phyloP scores from a whole-genome alignment of 2,329 filamentous ascomycete genomes.

The Sporothrix brunneoviolacea region DNA sequence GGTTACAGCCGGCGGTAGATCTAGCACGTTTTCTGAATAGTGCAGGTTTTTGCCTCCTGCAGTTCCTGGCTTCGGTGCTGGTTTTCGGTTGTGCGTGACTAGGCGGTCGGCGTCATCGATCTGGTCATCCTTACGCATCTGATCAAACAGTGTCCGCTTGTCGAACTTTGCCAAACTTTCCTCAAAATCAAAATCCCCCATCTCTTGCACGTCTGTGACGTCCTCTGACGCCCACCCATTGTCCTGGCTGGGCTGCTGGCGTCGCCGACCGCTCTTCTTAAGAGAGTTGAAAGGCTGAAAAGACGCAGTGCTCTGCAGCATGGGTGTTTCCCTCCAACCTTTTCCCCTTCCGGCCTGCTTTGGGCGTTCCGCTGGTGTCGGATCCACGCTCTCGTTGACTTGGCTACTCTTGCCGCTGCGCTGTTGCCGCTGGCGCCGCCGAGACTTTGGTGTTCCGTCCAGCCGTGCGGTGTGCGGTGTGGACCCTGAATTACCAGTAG shows the following conservation, averaged over 20 bases:
- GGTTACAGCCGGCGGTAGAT: constrained; percentile 41
- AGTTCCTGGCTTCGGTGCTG: constrained; percentile 58
- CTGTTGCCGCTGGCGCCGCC: constrained; percentile 26
- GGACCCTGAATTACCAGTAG: too few relatives aligned
- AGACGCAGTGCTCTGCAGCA: constrained; percentile 52
- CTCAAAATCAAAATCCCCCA: constrained; percentile 92
- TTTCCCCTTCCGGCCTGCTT: constrained; percentile 35
- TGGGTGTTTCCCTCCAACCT: constrained; percentile 55
- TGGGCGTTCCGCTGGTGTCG: constrained; percentile 16
- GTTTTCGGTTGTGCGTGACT: constrained; percentile 75
- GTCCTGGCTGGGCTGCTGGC: constrained; percentile 35
- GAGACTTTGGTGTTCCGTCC: not conserved
- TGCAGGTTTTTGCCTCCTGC: constrained; percentile 84
- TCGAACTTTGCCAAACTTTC: constrained; percentile 89
- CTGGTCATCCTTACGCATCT: constrained; percentile 82
- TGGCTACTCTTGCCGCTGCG: constrained; percentile 21
- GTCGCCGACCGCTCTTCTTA: constrained; percentile 48
- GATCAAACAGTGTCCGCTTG: constrained; percentile 83
- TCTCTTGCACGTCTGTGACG: constrained; percentile 86
- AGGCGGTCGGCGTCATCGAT: constrained; percentile 87
- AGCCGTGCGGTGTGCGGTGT: not conserved
- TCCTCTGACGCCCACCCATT: constrained; percentile 96
- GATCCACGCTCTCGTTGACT: constrained; percentile 23
- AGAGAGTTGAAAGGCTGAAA: constrained; percentile 58
- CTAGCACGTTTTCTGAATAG: constrained; percentile 85